Conservation (phyloP, 306 rosid genomes). For the Casuarina equisetifolia region DNA sequence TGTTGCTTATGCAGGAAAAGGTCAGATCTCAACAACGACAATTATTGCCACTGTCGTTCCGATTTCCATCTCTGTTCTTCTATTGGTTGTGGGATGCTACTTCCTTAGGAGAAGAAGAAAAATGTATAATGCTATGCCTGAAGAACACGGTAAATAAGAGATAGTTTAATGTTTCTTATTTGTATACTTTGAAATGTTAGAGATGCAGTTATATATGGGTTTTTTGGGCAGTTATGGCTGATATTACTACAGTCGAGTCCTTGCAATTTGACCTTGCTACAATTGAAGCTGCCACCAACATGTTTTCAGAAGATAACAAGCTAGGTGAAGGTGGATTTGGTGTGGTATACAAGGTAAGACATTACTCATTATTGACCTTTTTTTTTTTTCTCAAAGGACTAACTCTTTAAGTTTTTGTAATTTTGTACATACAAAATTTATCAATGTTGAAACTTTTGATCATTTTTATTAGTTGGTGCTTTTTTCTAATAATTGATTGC, state of each 20-base stretch:
- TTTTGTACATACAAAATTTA: no score
- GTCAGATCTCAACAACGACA: not conserved
- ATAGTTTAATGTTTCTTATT: not conserved
- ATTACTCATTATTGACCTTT: no score
- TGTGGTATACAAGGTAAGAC: conserved; percentile 28
- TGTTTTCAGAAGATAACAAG: conserved; percentile 19
- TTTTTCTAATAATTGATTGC: not conserved
- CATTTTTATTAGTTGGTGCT: no score
- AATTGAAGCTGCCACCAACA: conserved; percentile 27
- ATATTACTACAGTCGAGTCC: not conserved
- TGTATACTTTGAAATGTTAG: not conserved
- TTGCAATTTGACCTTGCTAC: conserved; percentile 15
- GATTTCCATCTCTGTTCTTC: not conserved
- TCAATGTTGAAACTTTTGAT: no score
- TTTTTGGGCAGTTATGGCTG: not conserved
- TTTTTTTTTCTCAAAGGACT: no score
- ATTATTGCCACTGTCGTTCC: not conserved
- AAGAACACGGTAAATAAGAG: not conserved
- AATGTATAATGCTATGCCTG: not conserved
- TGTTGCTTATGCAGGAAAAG: conserved; percentile 2
- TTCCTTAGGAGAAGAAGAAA: not conserved
- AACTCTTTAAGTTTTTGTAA: no score
- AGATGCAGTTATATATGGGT: not conserved
- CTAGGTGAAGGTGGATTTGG: conserved; percentile 38
- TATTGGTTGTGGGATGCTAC: not conserved